phyloP scores from a whole-genome alignment of 345 rosid species.

The Salix suchowensis region DNA sequence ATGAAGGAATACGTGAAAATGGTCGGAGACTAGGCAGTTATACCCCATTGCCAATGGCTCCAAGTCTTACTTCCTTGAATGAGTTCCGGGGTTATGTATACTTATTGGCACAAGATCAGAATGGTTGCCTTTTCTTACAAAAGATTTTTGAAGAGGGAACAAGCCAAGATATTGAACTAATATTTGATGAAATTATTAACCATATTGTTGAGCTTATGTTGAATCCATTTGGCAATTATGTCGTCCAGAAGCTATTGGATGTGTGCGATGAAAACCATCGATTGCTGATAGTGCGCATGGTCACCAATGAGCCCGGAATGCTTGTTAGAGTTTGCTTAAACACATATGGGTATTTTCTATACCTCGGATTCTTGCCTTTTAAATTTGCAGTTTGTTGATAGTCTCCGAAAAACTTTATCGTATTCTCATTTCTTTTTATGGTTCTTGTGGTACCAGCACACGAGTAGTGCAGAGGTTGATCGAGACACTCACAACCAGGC shows the following conservation, averaged over 20 bases:
- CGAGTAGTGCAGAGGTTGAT: constrained; percentile 59
- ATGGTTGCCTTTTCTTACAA: constrained; percentile 32
- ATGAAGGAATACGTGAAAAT: constrained; percentile 20
- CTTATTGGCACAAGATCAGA: constrained; percentile 28
- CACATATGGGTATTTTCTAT: constrained; percentile 28
- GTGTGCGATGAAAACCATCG: constrained; percentile 29
- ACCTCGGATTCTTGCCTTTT: background rate
- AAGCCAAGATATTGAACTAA: constrained; percentile 12
- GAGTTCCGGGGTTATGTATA: constrained; percentile 22
- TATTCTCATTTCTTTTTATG: background rate
- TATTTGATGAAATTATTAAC: constrained; percentile 23
- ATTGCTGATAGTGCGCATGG: constrained; percentile 17
- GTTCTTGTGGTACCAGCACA: constrained; percentile 34
- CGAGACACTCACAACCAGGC: constrained; percentile 49
- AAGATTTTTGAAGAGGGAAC: constrained; percentile 33
- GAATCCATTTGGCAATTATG: constrained; percentile 32
- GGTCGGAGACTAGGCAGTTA: constrained; percentile 9
- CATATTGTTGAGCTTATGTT: constrained; percentile 24
- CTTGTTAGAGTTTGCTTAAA: constrained; percentile 29
- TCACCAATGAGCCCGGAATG: constrained; percentile 23
- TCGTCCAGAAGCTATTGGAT: constrained; percentile 33
- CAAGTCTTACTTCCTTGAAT: constrained; percentile 25
- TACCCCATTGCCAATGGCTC: constrained; percentile 16
- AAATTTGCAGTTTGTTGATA: background rate
- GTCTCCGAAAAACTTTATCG: background rate